Conservation (phyloP, 1,284 basidiomycete species). For the Filobasidium uniguttulatum region DNA sequence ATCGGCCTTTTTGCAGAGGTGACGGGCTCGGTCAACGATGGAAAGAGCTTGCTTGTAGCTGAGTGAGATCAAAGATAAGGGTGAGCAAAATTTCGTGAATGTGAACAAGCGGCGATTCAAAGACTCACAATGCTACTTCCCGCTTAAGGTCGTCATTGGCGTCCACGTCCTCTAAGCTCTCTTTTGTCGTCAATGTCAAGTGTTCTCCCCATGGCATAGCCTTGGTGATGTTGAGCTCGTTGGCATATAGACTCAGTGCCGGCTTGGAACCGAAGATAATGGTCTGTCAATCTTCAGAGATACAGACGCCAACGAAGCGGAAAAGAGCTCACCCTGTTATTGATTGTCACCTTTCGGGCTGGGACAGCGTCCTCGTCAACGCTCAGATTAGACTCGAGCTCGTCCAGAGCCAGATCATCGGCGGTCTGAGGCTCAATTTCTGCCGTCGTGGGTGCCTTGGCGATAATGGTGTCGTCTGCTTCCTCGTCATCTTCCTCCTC, state of each 20-base stretch:
- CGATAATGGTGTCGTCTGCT: conserved; percentile 2
- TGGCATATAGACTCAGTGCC: conserved; percentile 65
- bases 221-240: conserved; percentile 60
- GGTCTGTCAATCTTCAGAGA: conserved; percentile 6
- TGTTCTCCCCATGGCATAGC: conserved; percentile 76
- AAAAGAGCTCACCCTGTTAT: conserved; percentile 54
- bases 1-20: conserved; percentile 53
- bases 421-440: conserved; percentile 35
- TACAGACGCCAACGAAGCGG: conserved; percentile 1
- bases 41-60: conserved; percentile 95
- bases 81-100: background rate
- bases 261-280: conserved; percentile 40
- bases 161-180: conserved; percentile 56
- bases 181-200: conserved; percentile 57
- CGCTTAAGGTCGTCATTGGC: conserved; percentile 64
- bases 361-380: conserved; percentile 66
- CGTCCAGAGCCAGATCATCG: conserved; percentile 52
- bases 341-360: conserved; percentile 62
- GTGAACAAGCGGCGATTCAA: background rate
- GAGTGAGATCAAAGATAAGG: conserved; percentile 3
- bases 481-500: conserved; percentile 15
- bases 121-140: conserved; percentile 80
- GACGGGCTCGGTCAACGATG: conserved; percentile 57
- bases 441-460: background rate
- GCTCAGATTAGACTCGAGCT: conserved; percentile 46